These are phyloP conservation scores for Apiotrichum veenhuisii DNA, from an alignment of 1,284 basidiomycete species.

Conservation along the genomic window DNA sequence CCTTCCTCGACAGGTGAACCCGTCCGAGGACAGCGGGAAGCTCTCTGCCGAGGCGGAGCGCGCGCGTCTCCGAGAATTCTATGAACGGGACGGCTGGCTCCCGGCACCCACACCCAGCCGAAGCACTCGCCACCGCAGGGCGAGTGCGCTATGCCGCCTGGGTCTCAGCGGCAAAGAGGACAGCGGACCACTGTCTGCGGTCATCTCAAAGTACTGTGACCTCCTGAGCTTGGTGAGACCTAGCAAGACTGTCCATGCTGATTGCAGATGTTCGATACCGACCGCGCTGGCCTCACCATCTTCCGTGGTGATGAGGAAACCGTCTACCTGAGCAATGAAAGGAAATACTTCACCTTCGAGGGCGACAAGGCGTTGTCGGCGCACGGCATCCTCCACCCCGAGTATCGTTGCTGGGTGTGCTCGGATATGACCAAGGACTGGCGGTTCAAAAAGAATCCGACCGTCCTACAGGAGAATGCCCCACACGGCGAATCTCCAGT, in stretches of 20 bases:
- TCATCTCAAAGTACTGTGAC: constrained; percentile 39
- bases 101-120: constrained; percentile 21
- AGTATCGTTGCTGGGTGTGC: constrained; percentile 28
- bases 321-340: constrained; percentile 3
- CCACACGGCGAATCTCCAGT: neutral
- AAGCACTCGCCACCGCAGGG: constrained; percentile 3
- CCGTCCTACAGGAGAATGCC: too few relatives aligned
- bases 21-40: constrained; percentile 3
- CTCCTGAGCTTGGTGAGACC: constrained; percentile 29
- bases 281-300: constrained; percentile 11
- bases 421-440: constrained; percentile 35
- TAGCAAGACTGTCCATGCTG: neutral
- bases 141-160: constrained; percentile 19
- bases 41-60: constrained; percentile 15
- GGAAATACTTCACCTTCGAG: neutral
- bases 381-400: constrained; percentile 16
- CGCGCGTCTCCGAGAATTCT: constrained; percentile 23
- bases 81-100: constrained; percentile 36
- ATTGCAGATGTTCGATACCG: constrained; percentile 20
- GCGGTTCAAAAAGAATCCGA: constrained; percentile 33
- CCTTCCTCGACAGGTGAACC: constrained; percentile 8
- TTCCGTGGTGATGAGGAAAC: constrained; percentile 12
- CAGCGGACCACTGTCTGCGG: constrained; percentile 22
- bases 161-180: constrained; percentile 27
- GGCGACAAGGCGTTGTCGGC: constrained; percentile 4